Conservation (phyloP, 345 rosid species). For the Rubroshorea leprosula region DNA sequence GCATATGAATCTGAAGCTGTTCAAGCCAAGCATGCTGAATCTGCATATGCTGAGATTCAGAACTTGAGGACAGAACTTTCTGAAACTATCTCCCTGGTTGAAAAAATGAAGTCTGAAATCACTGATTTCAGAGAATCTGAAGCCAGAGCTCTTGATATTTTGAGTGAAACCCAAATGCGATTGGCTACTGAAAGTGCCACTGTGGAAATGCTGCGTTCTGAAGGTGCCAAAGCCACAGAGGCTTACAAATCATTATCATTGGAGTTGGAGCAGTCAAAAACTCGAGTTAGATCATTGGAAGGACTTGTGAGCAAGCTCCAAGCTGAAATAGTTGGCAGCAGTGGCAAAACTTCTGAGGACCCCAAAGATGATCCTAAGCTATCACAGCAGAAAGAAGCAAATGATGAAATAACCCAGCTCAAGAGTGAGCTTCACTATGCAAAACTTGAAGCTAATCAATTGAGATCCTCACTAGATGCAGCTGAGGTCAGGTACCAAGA, state of each 20-base stretch:
- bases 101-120: slow-evolving; percentile 55
- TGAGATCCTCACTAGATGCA: slow-evolving; percentile 63
- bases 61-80: slow-evolving; percentile 61
- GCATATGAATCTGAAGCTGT: slow-evolving; percentile 59
- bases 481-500: slow-evolving; percentile 82
- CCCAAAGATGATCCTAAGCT: slow-evolving; percentile 10
- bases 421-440: slow-evolving; percentile 47
- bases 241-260: slow-evolving; percentile 43
- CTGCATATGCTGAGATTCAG: slow-evolving; percentile 53
- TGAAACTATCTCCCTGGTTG: slow-evolving; percentile 62
- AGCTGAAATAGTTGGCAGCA: slow-evolving; percentile 19
- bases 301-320: slow-evolving; percentile 55
- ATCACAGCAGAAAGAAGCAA: slow-evolving; percentile 22
- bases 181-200: slow-evolving; percentile 57
- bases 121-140: slow-evolving; percentile 67
- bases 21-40: slow-evolving; percentile 51
- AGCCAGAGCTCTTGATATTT: slow-evolving; percentile 58
- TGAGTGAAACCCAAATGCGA: slow-evolving; percentile 49
- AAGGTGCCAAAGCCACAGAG: slow-evolving; percentile 54
- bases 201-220: slow-evolving; percentile 54
- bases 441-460: slow-evolving; percentile 51
- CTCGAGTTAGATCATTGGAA: slow-evolving; percentile 56
- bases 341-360: slow-evolving; percentile 6
- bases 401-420: slow-evolving; percentile 35
- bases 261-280: slow-evolving; percentile 68